A percentile compares a stretch with the other conserved stretches of the same genome.
These are phyloP conservation scores for Suillus decipiens DNA, from an alignment of 768 basidiomycete genomes.

Conservation along the genomic window DNA sequence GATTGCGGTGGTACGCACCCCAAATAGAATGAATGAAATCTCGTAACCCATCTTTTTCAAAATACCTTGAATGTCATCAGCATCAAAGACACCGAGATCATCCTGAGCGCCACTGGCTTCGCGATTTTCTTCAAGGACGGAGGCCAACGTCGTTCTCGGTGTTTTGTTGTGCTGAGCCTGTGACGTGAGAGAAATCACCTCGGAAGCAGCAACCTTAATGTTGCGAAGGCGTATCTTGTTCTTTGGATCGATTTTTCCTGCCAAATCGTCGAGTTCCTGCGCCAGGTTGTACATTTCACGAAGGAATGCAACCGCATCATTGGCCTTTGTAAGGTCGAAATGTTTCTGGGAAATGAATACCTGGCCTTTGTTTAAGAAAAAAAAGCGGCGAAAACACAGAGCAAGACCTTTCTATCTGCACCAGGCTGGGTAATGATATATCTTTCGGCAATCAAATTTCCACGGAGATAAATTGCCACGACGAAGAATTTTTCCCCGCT, in stretches of 20 bases:
- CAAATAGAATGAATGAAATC: conserved; percentile 4
- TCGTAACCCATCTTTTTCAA: conserved; percentile 6
- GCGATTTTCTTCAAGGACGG: not conserved
- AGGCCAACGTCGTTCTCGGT: not conserved
- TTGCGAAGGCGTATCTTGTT: not conserved
- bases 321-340: not conserved
- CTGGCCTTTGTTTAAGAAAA: not conserved
- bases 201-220: not conserved
- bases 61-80: conserved; percentile 7
- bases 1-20: conserved; percentile 4
- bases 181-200: conserved; percentile 7
- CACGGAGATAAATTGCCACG: conserved; percentile 15
- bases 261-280: not conserved
- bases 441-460: conserved; percentile 6
- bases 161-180: not conserved
- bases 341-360: conserved; percentile 11
- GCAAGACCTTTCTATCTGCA: not conserved
- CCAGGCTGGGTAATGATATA: conserved; percentile 12
- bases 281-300: conserved; percentile 19
- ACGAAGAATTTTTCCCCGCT: conserved; percentile 12
- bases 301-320: conserved; percentile 7
- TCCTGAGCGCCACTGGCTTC: not conserved
- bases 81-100: conserved; percentile 8
- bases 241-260: conserved; percentile 5
- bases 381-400: not conserved